Percentiles rank a stretch among this genome's conserved stretches.
Evolutionary conservation across 768 basidiomycete species (phyloP).

Genomic region (Collybia sp.): DNA sequence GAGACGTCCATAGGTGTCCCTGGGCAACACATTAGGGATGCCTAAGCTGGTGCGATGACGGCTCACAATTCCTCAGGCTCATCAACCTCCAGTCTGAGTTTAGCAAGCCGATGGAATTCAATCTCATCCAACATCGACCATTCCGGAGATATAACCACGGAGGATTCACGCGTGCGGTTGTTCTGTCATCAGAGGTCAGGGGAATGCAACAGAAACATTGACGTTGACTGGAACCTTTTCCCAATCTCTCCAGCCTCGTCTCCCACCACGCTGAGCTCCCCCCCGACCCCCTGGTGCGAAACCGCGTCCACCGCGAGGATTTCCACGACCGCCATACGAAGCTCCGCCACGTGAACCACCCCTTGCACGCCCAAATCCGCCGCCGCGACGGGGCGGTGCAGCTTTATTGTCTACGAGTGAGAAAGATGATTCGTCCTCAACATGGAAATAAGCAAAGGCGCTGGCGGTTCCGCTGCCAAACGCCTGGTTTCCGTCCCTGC

Average conservation of each 20-base stretch:
- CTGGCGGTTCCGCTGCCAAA: slow-evolving; percentile 89
- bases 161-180: slow-evolving; percentile 85
- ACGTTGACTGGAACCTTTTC: slow-evolving; percentile 61
- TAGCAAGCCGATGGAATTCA: slow-evolving; percentile 88
- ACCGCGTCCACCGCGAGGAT: slow-evolving; percentile 14
- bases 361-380: slow-evolving; percentile 56
- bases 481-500: slow-evolving; percentile 76
- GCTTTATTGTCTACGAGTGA: slow-evolving; percentile 91
- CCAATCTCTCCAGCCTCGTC: slow-evolving; percentile 90
- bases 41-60: neutral
- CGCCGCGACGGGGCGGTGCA: slow-evolving; percentile 66
- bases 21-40: slow-evolving; percentile 22
- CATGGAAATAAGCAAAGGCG: slow-evolving; percentile 96
- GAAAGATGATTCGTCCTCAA: slow-evolving; percentile 96
- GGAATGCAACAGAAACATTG: neutral
- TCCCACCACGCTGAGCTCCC: slow-evolving; percentile 45
- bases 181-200: slow-evolving; percentile 37
- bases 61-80: slow-evolving; percentile 86
- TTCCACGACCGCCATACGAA: slow-evolving; percentile 39
- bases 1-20: slow-evolving; percentile 84
- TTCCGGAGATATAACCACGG: slow-evolving; percentile 85
- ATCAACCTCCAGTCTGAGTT: slow-evolving; percentile 91
- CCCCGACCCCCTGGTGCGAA: neutral
- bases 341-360: slow-evolving; percentile 43
- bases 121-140: slow-evolving; percentile 98